Conservation (phyloP, 495 filamentous ascomycete genomes). For the Cudoniella acicularis region DNA sequence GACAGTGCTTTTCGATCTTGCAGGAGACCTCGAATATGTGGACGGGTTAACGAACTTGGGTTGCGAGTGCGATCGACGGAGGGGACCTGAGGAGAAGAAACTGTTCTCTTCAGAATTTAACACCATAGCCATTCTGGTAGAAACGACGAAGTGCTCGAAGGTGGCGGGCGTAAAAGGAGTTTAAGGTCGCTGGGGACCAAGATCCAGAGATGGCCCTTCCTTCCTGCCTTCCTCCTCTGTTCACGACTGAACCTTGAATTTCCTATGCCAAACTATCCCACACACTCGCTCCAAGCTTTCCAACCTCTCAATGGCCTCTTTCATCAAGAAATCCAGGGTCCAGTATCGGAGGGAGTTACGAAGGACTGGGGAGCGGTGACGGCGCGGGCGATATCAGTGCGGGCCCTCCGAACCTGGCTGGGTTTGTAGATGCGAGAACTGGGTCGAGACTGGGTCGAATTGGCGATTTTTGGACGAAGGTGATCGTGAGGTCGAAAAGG, state of each 20-base stretch:
- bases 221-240: background rate
- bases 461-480: too few relatives aligned
- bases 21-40: slow-evolving; percentile 15
- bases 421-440: background rate
- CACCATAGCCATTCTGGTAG: slow-evolving; percentile 18
- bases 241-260: background rate
- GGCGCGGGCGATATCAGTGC: background rate
- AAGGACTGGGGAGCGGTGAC: background rate
- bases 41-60: slow-evolving; percentile 19
- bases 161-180: background rate
- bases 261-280: background rate
- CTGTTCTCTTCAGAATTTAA: slow-evolving; percentile 16
- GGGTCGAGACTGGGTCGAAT: too few relatives aligned
- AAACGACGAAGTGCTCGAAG: background rate
- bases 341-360: background rate
- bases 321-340: background rate
- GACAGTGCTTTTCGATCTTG: slow-evolving; percentile 17
- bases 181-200: background rate
- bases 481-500: background rate
- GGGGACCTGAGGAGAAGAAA: slow-evolving; percentile 19
- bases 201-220: background rate
- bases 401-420: background rate
- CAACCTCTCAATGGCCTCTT: background rate
- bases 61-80: slow-evolving; percentile 21
- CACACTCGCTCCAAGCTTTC: background rate